Base-by-base conservation (phyloP, 1,284 basidiomycete species). In the Naganishia albida region DNA sequence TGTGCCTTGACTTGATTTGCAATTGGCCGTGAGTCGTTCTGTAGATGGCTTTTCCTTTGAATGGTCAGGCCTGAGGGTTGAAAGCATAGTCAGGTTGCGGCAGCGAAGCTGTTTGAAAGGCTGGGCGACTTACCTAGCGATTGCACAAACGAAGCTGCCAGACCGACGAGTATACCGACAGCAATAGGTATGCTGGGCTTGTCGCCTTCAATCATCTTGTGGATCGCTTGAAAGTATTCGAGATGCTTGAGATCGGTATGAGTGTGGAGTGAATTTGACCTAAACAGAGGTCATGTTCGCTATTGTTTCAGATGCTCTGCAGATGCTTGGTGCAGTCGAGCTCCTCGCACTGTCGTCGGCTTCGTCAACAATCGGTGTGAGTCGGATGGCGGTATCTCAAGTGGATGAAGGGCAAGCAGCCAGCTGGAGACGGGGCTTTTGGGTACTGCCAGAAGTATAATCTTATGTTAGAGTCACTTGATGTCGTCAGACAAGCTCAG, bases 1-100 rank as follows among this genome's bases (percentile, higher is more conserved):
- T 89, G 85, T 71, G 93, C 90, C 30, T 85, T 83, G 66, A 82
- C 84, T 72, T 87, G 86, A 62, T 85, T 78, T 39, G 83, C 75
- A 53, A 86, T 82, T 2, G 91, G 88, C 12, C 89, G 81, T 3
- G 81, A 79, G 70, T 93, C 89, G 75, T 96, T 92, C 67, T 89
- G 81, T 43, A 97, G 85, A 83, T 97, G 93, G 72, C 91, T 93
- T 82, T 95, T 94, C 69, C 94, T 87, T 77, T 97, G 93, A 68
- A 98, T 88, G 30, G 94, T 96, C 43, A 98, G 84, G 18, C 93
- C 84, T 82, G 70, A 49, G 13, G 13, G n/a, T n/a, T 15, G 34
- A 15, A 34, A 50, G 20, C 3, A 43, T n/a, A n/a, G 10, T 46
- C 25, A 23, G 10, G 26, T 53, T 18, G 44, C 18, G 30, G 7